These are phyloP conservation scores for Saccharomycopsis vini DNA, from an alignment of 805 yeast species.

Conservation along the genomic window DNA sequence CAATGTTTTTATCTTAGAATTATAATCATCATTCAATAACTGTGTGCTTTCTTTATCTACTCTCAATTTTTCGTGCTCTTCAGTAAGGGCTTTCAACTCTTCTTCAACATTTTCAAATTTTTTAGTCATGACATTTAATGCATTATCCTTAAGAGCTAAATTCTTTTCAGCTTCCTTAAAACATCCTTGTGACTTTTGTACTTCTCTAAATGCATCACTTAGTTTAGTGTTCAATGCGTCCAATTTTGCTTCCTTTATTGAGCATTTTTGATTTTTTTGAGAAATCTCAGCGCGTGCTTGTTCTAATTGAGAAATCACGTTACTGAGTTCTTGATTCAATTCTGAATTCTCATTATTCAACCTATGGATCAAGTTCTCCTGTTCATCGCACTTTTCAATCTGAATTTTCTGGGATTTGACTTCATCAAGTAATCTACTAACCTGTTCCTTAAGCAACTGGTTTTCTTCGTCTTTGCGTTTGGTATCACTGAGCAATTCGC, in stretches of 20 bases:
- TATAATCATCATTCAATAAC: not conserved
- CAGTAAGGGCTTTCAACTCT: slow-evolving; percentile 2
- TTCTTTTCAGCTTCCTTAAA: not conserved
- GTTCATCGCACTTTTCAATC: slow-evolving; percentile 15
- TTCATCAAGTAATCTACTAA: not conserved
- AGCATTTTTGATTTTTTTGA: not conserved
- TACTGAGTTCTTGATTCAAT: slow-evolving; percentile 5
- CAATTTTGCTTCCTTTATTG: slow-evolving; percentile 1
- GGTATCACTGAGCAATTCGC: slow-evolving; percentile 8
- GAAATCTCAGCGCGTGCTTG: not conserved
- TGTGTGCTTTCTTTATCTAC: not conserved
- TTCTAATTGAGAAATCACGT: slow-evolving; percentile 11
- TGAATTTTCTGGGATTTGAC: not conserved
- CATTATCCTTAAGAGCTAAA: not conserved
- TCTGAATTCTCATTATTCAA: slow-evolving; percentile 18
- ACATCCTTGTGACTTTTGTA: not conserved
- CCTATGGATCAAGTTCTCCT: slow-evolving; percentile 19
- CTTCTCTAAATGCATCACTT: slow-evolving; percentile 1
- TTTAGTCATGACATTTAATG: not conserved
- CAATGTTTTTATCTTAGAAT: not conserved
- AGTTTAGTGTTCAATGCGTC: not conserved
- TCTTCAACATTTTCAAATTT: slow-evolving; percentile 6
- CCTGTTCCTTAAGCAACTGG: slow-evolving; percentile 14
- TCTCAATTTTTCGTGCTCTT: slow-evolving; percentile 1
- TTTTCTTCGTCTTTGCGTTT: slow-evolving; percentile 2